A percentile compares a stretch with the other conserved stretches of the same genome.
Evolutionary conservation across 768 basidiomycete genomes (phyloP).

Genomic region (Dioszegia aurantiaca): DNA sequence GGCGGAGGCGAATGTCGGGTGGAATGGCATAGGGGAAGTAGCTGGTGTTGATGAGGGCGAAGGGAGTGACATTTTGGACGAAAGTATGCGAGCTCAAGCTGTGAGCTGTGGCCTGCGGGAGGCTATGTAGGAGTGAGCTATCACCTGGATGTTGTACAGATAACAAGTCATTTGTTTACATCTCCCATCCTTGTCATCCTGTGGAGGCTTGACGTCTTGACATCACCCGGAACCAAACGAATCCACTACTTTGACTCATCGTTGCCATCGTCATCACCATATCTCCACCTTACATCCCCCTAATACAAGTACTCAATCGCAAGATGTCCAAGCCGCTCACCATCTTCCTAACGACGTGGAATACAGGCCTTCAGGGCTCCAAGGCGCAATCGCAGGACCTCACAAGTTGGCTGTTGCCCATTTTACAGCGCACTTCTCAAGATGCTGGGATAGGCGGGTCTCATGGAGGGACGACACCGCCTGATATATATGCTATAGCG

Average conservation of each 20-base stretch:
- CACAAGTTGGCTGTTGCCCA: constrained; percentile 85
- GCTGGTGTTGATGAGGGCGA: not conserved
- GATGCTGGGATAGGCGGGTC: constrained; percentile 62
- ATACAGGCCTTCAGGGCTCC: constrained; percentile 79
- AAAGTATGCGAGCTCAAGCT: too few species aligned
- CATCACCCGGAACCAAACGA: not conserved
- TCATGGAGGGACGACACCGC: constrained; percentile 57
- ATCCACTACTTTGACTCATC: not conserved
- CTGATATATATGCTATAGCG: constrained; percentile 63
- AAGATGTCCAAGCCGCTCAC: constrained; percentile 28
- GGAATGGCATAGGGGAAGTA: not conserved
- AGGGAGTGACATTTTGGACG: constrained; percentile 1
- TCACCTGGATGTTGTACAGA: too few species aligned
- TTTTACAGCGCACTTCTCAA: constrained; percentile 57
- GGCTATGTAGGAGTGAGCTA: not conserved
- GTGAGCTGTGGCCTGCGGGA: too few species aligned
- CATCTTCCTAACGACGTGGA: constrained; percentile 62
- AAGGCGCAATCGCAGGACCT: constrained; percentile 62
- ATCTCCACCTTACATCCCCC: not conserved
- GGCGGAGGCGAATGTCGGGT: constrained; percentile 4
- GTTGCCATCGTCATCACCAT: not conserved
- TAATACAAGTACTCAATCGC: not conserved
- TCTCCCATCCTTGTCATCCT: too few species aligned
- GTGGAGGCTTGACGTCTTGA: too few species aligned
- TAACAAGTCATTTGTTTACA: too few species aligned